Base-by-base conservation (phyloP, 352 stramenopile species). In the Pythium insidiosum region DNA sequence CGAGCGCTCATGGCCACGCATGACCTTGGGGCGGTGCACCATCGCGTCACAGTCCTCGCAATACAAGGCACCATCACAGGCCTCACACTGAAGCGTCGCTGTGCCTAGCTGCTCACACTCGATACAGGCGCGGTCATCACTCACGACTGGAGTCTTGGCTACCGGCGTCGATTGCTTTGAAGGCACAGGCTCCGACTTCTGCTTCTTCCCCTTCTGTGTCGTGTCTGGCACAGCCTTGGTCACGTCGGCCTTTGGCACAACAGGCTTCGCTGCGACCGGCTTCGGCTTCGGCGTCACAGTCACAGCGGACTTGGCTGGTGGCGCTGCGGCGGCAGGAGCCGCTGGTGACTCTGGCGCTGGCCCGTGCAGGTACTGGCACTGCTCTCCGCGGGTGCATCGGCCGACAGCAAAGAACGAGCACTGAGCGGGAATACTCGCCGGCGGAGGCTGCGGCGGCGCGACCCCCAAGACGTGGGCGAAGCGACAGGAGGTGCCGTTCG, bases 11-110 rank as follows among this genome's bases (percentile, higher is more conserved):
- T 88, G 76, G 24, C 69, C 69, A 5, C 52, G 41, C 71, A 88
- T 84, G 28, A 88, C 76, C 41, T 75, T 76, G 29, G 73, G 55
- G 31, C 56, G 50, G 42, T 88, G 76, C 9, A 85, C 73, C 4
- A 59, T 56, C 7, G 53, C 51, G 22, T 85, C 68, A 43, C 76
- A 88, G 7, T 52, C 55, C 21, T 84, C 63, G 42, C 76, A 88
- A 47, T 88, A 88, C 18, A 73, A 51, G 12, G 71, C 63, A 24
- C 71, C 54, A 15, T 87, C 73, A 38, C 76, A 88, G 21, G 68
- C 68, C 13, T 13, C 50, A 51, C 76, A 88, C 38, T 63, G 37
- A 73, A 70, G 85, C 18, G 46, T 38, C 0, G 73, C 76, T 3
- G 63, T 33, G 16, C 39, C 62, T 6, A 53, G 41, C 44, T 73